Evolutionary conservation across 129 eudicot genomes (phyloP).

Genomic region (Ambrosia trifida): DNA sequence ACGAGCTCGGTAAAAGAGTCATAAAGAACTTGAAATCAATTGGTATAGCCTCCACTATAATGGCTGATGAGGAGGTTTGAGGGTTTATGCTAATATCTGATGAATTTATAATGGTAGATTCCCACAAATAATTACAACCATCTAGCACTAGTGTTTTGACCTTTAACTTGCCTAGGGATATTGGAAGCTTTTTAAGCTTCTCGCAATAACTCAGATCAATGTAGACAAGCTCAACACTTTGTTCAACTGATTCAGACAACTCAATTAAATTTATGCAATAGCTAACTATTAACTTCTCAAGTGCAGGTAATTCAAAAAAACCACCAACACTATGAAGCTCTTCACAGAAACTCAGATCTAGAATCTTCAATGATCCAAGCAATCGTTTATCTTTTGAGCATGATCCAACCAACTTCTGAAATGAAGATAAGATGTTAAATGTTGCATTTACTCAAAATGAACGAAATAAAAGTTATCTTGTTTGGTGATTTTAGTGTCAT

Average conservation of each 20-base stretch:
- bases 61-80: too few species aligned
- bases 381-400: conserved; percentile 1
- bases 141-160: not conserved
- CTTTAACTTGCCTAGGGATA: not conserved
- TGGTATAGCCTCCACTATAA: not conserved
- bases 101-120: too few species aligned
- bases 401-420: not conserved
- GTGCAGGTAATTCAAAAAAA: not conserved
- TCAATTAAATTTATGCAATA: not conserved
- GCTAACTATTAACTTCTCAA: not conserved
- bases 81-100: too few species aligned
- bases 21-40: not conserved
- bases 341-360: conserved; percentile 2
- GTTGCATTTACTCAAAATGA: too few species aligned
- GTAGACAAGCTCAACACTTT: not conserved
- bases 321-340: not conserved
- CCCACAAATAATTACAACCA: not conserved
- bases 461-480: too few species aligned
- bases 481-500: too few species aligned
- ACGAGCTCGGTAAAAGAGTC: not conserved
- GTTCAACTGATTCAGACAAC: not conserved
- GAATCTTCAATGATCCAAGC: conserved; percentile 21
- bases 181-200: conserved; percentile 3
- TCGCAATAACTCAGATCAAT: conserved; percentile 6
- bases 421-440: not conserved